Base-by-base conservation (phyloP, 768 basidiomycete species). In the Tephrocybe sp. region DNA sequence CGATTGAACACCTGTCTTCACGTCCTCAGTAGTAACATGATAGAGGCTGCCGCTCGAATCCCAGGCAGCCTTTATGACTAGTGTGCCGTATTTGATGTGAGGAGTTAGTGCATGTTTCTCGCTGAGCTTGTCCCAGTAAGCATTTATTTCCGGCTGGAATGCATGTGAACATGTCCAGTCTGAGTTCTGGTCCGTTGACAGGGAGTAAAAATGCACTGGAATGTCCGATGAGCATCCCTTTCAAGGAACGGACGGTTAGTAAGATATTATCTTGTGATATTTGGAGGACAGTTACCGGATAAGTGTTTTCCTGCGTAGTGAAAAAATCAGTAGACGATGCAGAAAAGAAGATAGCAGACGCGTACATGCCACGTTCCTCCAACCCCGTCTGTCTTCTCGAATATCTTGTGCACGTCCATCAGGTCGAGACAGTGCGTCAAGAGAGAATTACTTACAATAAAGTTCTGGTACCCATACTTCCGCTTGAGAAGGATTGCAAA, bases 361-460 rank as follows among this genome's bases (percentile, higher is more conserved):
- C 77, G 53, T 48, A 80, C 78, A 52, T 76, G 67, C 78, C 79
- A 80, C 25, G 76, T 77, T 30, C 79, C 78, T 9, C 79, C 79
- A 15, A 80, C 67, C 30, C 72, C 71, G 3, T 44, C 41, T 4
- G 59, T 71, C 46, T 76, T 74, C 55, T 80, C 79, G 26, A 70
- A 76, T 16, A 80, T 73, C 80, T 79, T 52, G 9, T 19, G 5
- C 22, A 13, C n/a, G 25, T 25, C 35, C 13, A 24, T 8, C 18
- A 27, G 1, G 3, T 25, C 16, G 26, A 41, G 7, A 39, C 1
- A 6, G 47, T n/a, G 12, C 9, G 18, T 2, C 11, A 19, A 38
- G 2, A 4, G 24, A 18, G 18, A 27, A 5, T 25, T 15, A 21
- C 70, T 32, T 54, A 73, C 79, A 9, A 61, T 70, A 46, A 78